These are phyloP conservation scores for Cruciata laevipes DNA, from an alignment of 257 asterid species.

Conservation along the genomic window DNA sequence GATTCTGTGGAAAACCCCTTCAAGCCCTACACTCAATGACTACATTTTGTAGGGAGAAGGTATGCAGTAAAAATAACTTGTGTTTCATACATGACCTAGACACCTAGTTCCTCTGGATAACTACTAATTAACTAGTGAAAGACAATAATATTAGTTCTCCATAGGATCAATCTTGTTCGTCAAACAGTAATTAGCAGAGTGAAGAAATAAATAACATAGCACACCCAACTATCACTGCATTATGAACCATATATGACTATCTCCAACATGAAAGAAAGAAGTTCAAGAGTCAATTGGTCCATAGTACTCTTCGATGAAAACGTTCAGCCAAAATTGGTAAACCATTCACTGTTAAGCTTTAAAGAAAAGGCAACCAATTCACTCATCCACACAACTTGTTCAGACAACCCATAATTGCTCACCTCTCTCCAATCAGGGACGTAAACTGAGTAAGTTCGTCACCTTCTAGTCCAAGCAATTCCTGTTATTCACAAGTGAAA, in stretches of 20 bases:
- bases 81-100: neutral
- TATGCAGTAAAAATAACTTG: neutral
- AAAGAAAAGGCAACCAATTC: neutral
- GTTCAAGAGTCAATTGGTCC: neutral
- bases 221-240: neutral
- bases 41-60: neutral
- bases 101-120: neutral
- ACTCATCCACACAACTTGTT: neutral
- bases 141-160: neutral
- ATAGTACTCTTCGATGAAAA: neutral
- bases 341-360: neutral
- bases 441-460: conserved; percentile 66
- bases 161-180: neutral
- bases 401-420: conserved; percentile 15
- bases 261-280: neutral
- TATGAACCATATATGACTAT: too few relatives aligned
- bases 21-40: neutral
- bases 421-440: conserved; percentile 75
- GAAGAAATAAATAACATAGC: neutral
- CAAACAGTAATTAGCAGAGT: neutral
- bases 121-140: neutral
- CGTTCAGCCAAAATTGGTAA: neutral
- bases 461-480: conserved; percentile 79
- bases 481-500: conserved; percentile 43
- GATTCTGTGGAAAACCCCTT: neutral